phyloP scores from a whole-genome alignment of 257 asterid species.

The Gynochthodes officinalis region DNA sequence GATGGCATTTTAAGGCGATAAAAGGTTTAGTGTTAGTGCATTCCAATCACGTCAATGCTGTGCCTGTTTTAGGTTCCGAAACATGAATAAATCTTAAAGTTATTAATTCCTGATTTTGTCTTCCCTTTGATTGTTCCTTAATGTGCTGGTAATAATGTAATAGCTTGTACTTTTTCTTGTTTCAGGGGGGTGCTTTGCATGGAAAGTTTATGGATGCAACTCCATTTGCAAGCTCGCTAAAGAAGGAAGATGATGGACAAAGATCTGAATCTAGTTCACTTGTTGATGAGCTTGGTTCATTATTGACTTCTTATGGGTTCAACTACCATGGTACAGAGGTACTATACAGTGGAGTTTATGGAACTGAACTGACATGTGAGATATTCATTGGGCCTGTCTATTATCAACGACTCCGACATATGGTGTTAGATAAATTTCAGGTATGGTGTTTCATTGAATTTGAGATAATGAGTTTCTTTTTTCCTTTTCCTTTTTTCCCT shows the following conservation, averaged over 20 bases:
- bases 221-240: conserved; percentile 63
- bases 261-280: conserved; percentile 55
- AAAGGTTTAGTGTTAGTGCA: background rate
- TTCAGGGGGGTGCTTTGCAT: conserved; percentile 82
- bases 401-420: conserved; percentile 95
- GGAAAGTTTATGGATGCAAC: conserved; percentile 91
- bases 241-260: conserved; percentile 32
- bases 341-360: conserved; percentile 86
- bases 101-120: background rate
- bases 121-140: background rate
- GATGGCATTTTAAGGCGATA: background rate
- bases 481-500: background rate
- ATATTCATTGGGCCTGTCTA: conserved; percentile 96
- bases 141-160: conserved; percentile 1
- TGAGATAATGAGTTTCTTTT: background rate
- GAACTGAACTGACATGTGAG: conserved; percentile 84
- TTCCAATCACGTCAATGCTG: background rate
- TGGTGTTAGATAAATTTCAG: conserved; percentile 98
- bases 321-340: conserved; percentile 88
- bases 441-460: conserved; percentile 26
- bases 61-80: background rate
- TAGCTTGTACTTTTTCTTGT: background rate
- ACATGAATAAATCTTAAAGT: background rate
- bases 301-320: conserved; percentile 65
- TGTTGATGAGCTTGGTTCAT: conserved; percentile 81